Conservation (phyloP, 73 alveolate genomes). For the Urostyla sp. region DNA sequence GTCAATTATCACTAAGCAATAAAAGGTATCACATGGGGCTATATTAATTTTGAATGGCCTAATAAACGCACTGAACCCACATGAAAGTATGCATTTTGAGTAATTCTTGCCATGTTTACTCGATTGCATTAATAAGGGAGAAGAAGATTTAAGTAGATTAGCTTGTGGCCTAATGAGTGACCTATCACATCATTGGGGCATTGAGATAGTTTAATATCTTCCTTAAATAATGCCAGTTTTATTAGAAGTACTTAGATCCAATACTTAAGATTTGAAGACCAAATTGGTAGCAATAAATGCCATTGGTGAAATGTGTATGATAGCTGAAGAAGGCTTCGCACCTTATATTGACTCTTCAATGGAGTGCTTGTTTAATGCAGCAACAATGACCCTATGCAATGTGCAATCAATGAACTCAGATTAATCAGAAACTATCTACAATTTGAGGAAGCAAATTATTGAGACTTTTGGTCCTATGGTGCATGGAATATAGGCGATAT, state of each 20-base stretch:
- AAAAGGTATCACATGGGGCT: constrained; percentile 11
- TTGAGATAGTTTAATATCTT: not conserved
- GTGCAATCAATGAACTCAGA: constrained; percentile 7
- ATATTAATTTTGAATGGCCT: not conserved
- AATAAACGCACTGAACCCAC: not conserved
- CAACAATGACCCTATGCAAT: not conserved
- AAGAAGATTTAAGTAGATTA: not conserved
- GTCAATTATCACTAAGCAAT: no score
- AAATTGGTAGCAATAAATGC: constrained; percentile 34
- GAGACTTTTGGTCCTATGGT: constrained; percentile 24
- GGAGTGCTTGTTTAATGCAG: constrained; percentile 24
- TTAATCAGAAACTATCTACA: not conserved
- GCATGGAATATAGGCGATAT: not conserved
- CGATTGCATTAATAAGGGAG: not conserved
- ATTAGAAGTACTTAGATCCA: not conserved
- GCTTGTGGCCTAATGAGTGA: constrained; percentile 53
- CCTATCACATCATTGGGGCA: constrained; percentile 7
- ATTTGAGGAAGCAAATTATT: not conserved
- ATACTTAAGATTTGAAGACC: not conserved
- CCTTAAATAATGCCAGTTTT: not conserved
- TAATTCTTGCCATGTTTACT: not conserved
- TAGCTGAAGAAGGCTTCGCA: not conserved
- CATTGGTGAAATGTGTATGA: constrained; percentile 33
- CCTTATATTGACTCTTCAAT: not conserved
- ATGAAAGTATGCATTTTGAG: not conserved